Base-by-base conservation (phyloP, 345 rosid genomes). In the Erysimum cheiranthoides region DNA sequence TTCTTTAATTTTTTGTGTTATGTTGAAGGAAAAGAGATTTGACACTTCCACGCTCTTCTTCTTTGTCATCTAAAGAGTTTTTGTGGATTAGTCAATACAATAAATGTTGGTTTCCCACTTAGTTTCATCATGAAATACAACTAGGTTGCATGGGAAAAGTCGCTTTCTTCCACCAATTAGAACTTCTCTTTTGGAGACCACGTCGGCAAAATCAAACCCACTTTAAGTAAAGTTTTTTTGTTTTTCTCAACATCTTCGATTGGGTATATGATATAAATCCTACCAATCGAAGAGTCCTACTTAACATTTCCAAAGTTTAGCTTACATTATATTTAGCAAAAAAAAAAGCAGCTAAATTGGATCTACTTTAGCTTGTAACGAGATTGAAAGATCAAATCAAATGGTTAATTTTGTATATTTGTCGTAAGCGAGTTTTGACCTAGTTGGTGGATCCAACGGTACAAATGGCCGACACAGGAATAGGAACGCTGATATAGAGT, bases 401-500 rank as follows among this genome's bases (percentile, higher is more conserved):
- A 52, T 25, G 36, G 64, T 49, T 66, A 25, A 51, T 56, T 66
- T 64, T 25, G 39, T 46, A 38, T 32, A 58, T 58, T 38, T 67
- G 68, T 50, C 61, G 68, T 31, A 39, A 17, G 53, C 34, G 17
- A 53, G 14, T 9, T 68, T 46, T 14, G 30, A 75, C 43, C 21
- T 8, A 75, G 28, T 50, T 67, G 30, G 62, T 70, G 30, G 80
- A 52, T 76, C 75, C 64, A 28, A 42, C 10, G 38, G 42, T 68
- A 68, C 63, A 17, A 42, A 34, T 76, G 79, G 79, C 80, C 80
- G 75, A 76, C 74, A 74, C 61, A 21, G 4, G 61, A 52, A 61
- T 61, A 39, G 62, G 56, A 61, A 69, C 42, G 57, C 57, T 52
- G 69, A 25, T 61, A 51, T 40, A 60, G 58, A 32, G 17, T 53